Percentiles rank a stretch among this genome's conserved stretches.
Conservation (phyloP, 345 rosid genomes). For the Iberis pinnata region DNA sequence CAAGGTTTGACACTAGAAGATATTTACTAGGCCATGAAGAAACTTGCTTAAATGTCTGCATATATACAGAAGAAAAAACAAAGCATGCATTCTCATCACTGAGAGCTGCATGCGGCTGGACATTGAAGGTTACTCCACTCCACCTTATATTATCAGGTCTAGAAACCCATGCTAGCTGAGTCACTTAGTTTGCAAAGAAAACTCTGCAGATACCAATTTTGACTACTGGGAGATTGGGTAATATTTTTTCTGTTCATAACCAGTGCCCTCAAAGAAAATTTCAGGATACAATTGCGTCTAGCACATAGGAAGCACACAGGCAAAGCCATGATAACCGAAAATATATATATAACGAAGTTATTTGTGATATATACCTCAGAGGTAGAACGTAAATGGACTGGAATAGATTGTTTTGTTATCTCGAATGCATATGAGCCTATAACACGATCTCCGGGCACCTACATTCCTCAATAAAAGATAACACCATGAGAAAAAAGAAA, state of each 20-base stretch:
- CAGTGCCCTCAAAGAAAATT: slow-evolving; percentile 6
- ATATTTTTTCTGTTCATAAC: slow-evolving; percentile 1
- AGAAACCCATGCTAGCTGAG: no score
- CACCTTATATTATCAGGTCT: neutral
- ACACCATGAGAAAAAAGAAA: slow-evolving; percentile 8
- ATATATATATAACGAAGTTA: slow-evolving; percentile 5
- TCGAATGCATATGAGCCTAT: slow-evolving; percentile 76
- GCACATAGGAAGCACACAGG: no score
- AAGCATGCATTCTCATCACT: no score
- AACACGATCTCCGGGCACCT: slow-evolving; percentile 88
- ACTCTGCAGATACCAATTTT: no score
- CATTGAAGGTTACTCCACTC: slow-evolving; percentile 7
- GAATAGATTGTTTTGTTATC: slow-evolving; percentile 52
- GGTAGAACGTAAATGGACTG: slow-evolving; percentile 60
- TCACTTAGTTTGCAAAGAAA: no score
- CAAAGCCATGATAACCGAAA: no score
- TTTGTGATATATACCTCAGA: slow-evolving; percentile 48
- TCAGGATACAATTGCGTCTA: neutral
- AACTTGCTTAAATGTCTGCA: neutral
- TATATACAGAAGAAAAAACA: neutral
- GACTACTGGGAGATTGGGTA: neutral
- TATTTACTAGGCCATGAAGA: slow-evolving; percentile 9
- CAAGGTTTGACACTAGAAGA: slow-evolving; percentile 3
- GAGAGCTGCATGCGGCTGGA: neutral
- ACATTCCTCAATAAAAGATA: slow-evolving; percentile 17